Conservation (phyloP, 2,329 filamentous ascomycete species). For the Calonectria fujianensis region DNA sequence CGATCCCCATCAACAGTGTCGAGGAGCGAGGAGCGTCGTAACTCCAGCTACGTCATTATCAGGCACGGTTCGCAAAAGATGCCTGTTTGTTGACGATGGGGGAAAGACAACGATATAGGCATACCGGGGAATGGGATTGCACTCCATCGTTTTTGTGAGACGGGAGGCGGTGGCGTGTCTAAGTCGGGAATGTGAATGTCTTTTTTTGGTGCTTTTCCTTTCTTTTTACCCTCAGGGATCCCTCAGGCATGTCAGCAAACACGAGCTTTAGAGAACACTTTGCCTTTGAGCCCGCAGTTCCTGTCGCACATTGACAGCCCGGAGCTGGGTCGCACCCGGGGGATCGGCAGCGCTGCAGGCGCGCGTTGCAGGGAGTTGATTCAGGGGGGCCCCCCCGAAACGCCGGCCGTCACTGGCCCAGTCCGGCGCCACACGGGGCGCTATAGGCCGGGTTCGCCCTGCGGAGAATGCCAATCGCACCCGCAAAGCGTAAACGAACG, state of each 20-base stretch:
- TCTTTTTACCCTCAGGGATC: not conserved
- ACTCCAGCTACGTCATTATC: conserved; percentile 2
- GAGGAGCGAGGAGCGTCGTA: not conserved
- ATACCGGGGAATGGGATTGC: no score
- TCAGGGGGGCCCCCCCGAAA: not conserved
- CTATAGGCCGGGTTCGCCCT: not conserved
- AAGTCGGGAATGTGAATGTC: not conserved
- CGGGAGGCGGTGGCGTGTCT: not conserved
- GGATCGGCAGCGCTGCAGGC: not conserved
- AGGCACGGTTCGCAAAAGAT: conserved; percentile 15
- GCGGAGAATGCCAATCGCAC: not conserved
- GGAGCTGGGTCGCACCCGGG: not conserved
- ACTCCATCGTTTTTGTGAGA: not conserved
- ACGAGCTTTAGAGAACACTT: not conserved
- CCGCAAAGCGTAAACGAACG: not conserved
- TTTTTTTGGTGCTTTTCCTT: not conserved
- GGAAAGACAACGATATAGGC: no score
- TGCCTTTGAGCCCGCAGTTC: not conserved
- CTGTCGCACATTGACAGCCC: not conserved
- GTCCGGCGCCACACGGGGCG: not conserved
- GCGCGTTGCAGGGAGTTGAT: conserved; percentile 6
- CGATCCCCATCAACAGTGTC: not conserved
- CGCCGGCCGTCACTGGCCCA: not conserved
- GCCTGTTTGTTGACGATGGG: not conserved
- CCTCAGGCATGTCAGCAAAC: not conserved